A percentile compares a stretch with the other conserved stretches of the same genome.
Evolutionary conservation across 805 yeast species (phyloP).

Genomic region (Saccharomycopsis fermentans): DNA sequence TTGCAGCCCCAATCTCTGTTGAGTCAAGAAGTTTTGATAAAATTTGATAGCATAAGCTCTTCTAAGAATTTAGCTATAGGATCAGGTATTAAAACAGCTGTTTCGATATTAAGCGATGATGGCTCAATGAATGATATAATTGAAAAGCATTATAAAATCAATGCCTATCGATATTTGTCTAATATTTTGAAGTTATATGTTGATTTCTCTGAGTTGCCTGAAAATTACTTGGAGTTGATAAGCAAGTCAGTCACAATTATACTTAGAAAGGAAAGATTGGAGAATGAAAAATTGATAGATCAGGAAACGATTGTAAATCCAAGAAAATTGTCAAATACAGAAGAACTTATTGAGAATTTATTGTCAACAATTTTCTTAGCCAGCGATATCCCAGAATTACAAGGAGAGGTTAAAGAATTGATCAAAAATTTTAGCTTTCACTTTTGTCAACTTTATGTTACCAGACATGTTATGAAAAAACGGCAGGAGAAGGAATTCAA

Average conservation of each 20-base stretch:
- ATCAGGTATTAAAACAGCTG: constrained; percentile 73
- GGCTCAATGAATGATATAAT: constrained; percentile 27
- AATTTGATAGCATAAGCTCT: constrained; percentile 55
- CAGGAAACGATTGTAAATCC: constrained; percentile 38
- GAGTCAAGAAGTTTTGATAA: constrained; percentile 62
- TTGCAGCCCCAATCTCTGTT: constrained; percentile 38
- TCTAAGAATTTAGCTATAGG: constrained; percentile 69
- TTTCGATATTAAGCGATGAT: constrained; percentile 62
- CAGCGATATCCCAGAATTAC: constrained; percentile 61
- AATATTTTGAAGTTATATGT: constrained; percentile 60
- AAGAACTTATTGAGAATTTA: constrained; percentile 52
- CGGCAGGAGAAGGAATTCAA: constrained; percentile 62
- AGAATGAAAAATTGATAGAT: constrained; percentile 28
- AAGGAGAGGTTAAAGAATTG: constrained; percentile 53
- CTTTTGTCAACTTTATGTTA: constrained; percentile 66
- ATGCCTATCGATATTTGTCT: constrained; percentile 67
- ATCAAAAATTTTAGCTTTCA: constrained; percentile 67
- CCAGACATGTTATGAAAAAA: constrained; percentile 60
- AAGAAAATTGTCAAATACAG: constrained; percentile 46
- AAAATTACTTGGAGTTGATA: constrained; percentile 33
- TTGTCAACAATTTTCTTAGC: constrained; percentile 67
- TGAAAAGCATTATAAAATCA: constrained; percentile 54
- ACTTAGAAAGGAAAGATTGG: constrained; percentile 26
- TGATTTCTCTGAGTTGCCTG: constrained; percentile 33
- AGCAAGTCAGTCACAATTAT: constrained; percentile 39